Evolutionary conservation across 805 yeast species (phyloP).

Genomic region (Candida jianshihensis): DNA sequence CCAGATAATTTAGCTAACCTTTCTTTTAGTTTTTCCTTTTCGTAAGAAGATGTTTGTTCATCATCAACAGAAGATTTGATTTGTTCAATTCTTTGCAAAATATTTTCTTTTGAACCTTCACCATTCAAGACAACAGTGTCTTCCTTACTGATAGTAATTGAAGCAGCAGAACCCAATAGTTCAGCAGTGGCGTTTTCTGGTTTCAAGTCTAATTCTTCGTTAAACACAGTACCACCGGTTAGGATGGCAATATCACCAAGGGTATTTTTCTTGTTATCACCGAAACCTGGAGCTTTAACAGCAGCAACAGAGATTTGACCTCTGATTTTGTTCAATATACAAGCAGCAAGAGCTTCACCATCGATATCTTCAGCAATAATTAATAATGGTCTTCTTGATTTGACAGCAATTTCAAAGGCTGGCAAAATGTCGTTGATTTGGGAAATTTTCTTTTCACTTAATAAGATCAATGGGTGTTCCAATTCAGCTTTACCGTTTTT

Average conservation of each 20-base stretch:
- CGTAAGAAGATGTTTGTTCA: constrained; percentile 50
- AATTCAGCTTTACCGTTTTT: constrained; percentile 87
- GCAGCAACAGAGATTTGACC: constrained; percentile 98
- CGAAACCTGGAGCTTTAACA: constrained; percentile 98
- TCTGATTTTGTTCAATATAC: constrained; percentile 94
- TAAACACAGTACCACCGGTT: constrained; percentile 56
- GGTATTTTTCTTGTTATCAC: constrained; percentile 96
- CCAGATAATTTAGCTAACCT: constrained; percentile 96
- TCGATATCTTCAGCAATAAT: constrained; percentile 96
- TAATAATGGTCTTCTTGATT: constrained; percentile 88
- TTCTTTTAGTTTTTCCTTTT: constrained; percentile 95
- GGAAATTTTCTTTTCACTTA: constrained; percentile 85
- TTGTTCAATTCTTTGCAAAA: constrained; percentile 79
- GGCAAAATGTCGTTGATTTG: constrained; percentile 87
- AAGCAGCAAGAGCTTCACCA: constrained; percentile 98
- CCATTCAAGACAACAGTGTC: constrained; percentile 95
- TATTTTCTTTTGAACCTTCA: constrained; percentile 82
- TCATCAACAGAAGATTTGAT: constrained; percentile 21
- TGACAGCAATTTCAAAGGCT: constrained; percentile 89
- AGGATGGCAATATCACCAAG: constrained; percentile 93
- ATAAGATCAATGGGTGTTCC: constrained; percentile 84
- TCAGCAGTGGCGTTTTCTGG: constrained; percentile 94
- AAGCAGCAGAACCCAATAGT: constrained; percentile 85
- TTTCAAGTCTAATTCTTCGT: constrained; percentile 80
- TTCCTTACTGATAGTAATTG: constrained; percentile 91